Base-by-base conservation (phyloP, 306 rosid species). In the Citrullus mucosospermus region DNA sequence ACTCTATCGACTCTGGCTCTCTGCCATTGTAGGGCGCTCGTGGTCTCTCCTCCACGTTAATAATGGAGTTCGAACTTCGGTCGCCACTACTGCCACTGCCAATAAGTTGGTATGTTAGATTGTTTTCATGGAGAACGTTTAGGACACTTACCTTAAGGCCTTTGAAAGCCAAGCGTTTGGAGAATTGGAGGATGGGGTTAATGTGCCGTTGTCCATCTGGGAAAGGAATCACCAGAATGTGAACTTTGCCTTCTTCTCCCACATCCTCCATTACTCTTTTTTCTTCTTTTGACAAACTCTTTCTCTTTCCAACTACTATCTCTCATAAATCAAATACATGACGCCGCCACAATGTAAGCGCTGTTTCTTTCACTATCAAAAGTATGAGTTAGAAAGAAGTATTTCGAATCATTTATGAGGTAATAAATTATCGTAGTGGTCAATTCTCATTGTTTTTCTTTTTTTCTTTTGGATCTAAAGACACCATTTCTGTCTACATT, bases 131-230 rank as follows among this genome's bases (percentile, higher is more conserved):
- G 54, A 48, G 54, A 16, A 48, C 5, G 80, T 63, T 25, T 55
- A 53, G 69, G 5, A 82, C 2, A 5, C 80, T 82, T 16, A 74
- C 61, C 58, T 74, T 79, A 12, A 75, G 16, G 2, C 82, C 82
- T 53, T 79, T 83, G 58, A 17, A 54, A 17, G 58, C 78, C 3
- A 83, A 51, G 28, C 83, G 79, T 48, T 77, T 83, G 6, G 86
- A 80, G 78, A 83, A 76, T 60, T 80, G 83, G 63, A 80, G 81
- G 75, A 83, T 67, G 39, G 86, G 86, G 66, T 83, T 83, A 38
- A 83, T 39, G 73, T 80, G 86, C 53, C 86, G 76, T 78, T 71
- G 78, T 16, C 11, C 61, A 6, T 66, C 72, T 6, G 66, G 69
- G 56, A 65, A 46, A 2, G 76, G 81, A 25, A 57, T 48, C 15